phyloP scores from a whole-genome alignment of 495 filamentous ascomycete genomes.

The Hypoxylon lienhwacheense region DNA sequence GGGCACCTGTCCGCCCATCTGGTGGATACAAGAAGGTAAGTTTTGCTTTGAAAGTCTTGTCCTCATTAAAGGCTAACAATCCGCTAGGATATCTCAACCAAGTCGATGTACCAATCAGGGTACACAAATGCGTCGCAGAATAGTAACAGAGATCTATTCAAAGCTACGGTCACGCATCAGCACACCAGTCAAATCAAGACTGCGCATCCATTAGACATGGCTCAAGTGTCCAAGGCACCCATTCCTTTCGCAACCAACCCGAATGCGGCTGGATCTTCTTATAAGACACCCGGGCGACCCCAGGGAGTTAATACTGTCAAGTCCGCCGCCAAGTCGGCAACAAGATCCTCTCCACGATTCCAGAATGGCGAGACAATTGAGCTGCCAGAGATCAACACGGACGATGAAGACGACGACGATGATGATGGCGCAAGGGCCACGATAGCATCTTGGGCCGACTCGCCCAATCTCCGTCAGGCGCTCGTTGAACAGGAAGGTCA shows the following conservation, averaged over 20 bases:
- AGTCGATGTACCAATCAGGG: constrained; percentile 64
- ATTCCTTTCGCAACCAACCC: constrained; percentile 82
- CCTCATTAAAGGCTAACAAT: constrained; percentile 7
- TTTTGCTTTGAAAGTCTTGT: neutral
- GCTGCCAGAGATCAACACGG: constrained; percentile 85
- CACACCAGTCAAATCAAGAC: constrained; percentile 61
- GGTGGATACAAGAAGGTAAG: constrained; percentile 73
- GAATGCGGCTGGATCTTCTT: constrained; percentile 52
- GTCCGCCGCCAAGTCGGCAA: constrained; percentile 54
- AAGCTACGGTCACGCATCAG: constrained; percentile 53
- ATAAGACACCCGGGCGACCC: constrained; percentile 64
- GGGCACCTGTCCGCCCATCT: constrained; percentile 80
- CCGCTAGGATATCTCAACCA: constrained; percentile 58
- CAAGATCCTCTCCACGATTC: constrained; percentile 74
- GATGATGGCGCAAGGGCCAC: constrained; percentile 57
- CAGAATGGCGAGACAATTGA: constrained; percentile 79
- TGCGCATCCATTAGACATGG: constrained; percentile 71
- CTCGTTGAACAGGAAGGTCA: constrained; percentile 76
- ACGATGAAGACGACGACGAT: constrained; percentile 80
- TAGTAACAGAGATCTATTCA: constrained; percentile 46
- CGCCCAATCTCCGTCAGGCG: constrained; percentile 70
- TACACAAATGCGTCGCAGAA: constrained; percentile 56
- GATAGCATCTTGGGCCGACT: constrained; percentile 80
- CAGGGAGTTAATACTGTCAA: constrained; percentile 47
- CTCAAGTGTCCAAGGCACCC: constrained; percentile 79